Conservation (phyloP, 2,329 filamentous ascomycete species). For the Fusarium circinatum region DNA sequence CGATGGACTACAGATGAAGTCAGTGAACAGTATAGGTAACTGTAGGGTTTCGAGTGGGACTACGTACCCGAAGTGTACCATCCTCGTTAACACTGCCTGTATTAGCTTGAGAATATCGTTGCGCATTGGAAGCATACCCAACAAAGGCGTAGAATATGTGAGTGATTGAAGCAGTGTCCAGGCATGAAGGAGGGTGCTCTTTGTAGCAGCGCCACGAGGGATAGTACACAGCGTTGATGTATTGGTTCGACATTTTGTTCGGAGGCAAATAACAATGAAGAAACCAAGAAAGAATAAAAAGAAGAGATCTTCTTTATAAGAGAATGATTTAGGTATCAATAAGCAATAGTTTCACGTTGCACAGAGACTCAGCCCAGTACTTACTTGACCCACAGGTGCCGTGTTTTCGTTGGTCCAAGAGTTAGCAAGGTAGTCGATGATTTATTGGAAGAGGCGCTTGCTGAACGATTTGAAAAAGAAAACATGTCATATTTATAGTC, state of each 20-base stretch:
- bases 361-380: constrained; percentile 11
- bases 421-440: background rate
- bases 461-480: background rate
- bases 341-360: constrained; percentile 15
- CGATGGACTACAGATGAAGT: constrained; percentile 53
- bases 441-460: background rate
- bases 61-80: constrained; percentile 54
- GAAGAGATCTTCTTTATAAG: background rate
- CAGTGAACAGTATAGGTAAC: background rate
- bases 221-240: constrained; percentile 65
- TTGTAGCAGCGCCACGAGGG: constrained; percentile 73
- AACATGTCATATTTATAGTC: background rate
- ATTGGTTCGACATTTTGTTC: constrained; percentile 24
- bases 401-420: background rate
- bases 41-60: background rate
- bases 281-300: background rate
- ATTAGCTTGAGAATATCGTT: constrained; percentile 14
- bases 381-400: background rate
- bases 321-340: background rate
- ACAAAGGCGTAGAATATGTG: constrained; percentile 75
- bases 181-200: constrained; percentile 66
- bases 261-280: background rate
- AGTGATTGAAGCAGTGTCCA: constrained; percentile 66
- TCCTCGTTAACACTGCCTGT: constrained; percentile 47
- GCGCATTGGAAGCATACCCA: constrained; percentile 46